Conservation (phyloP, 768 basidiomycete species). For the Rhodotorula babjevae region DNA sequence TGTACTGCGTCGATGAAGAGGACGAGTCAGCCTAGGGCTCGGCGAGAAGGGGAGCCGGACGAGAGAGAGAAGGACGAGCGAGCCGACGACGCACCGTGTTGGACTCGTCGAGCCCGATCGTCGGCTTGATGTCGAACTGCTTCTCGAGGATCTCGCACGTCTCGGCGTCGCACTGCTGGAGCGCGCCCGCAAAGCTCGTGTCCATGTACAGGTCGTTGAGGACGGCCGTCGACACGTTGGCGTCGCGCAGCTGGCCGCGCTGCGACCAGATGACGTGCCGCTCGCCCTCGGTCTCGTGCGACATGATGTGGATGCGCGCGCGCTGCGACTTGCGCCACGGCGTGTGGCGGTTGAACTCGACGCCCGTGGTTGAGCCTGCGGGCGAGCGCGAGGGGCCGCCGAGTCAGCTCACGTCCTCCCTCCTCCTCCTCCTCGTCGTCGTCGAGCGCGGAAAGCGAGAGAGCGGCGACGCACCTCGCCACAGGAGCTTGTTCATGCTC, state of each 20-base stretch:
- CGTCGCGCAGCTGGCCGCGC: slow-evolving; percentile 40
- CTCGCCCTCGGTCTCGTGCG: slow-evolving; percentile 46
- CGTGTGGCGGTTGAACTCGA: slow-evolving; percentile 46
- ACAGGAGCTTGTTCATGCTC: slow-evolving; percentile 47
- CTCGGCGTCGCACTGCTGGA: slow-evolving; percentile 42
- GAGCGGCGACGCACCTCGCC: slow-evolving; percentile 45
- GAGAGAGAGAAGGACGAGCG: neutral
- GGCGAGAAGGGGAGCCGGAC: too few relatives aligned
- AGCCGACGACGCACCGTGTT: slow-evolving; percentile 18
- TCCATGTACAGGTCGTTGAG: slow-evolving; percentile 43
- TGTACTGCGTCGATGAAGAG: slow-evolving; percentile 29
- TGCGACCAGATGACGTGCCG: slow-evolving; percentile 46
- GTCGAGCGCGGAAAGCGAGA: neutral
- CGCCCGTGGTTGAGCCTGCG: slow-evolving; percentile 47
- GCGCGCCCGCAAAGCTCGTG: slow-evolving; percentile 40
- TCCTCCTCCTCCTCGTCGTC: too few relatives aligned
- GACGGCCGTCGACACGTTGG: slow-evolving; percentile 32
- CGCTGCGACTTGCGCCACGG: slow-evolving; percentile 50
- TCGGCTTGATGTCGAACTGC: slow-evolving; percentile 41
- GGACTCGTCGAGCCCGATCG: slow-evolving; percentile 40
- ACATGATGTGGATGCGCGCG: slow-evolving; percentile 48
- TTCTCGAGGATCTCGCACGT: slow-evolving; percentile 40
- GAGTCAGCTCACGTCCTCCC: neutral
- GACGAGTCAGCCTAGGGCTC: neutral
- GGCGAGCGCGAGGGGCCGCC: neutral